phyloP scores from a whole-genome alignment of 768 basidiomycete species.

The Mycena rosella region DNA sequence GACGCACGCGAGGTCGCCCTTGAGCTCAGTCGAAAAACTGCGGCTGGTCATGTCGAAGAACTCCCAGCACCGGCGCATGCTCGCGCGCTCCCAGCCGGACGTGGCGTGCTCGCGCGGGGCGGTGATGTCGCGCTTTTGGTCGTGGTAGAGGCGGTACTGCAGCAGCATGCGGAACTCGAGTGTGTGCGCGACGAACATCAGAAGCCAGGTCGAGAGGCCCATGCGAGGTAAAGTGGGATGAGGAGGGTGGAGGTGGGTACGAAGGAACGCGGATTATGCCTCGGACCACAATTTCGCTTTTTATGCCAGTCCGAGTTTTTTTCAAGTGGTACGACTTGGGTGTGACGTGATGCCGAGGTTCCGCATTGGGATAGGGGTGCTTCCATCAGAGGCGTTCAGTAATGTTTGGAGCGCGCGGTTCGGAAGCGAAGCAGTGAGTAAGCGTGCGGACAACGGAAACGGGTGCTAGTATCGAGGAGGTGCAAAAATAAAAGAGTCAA shows the following conservation, averaged over 20 bases:
- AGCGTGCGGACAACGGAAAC: too few relatives aligned
- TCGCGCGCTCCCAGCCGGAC: constrained; percentile 87
- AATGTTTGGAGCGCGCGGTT: too few relatives aligned
- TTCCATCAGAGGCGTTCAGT: too few relatives aligned
- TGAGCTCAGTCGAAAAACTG: constrained; percentile 91
- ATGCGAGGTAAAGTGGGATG: too few relatives aligned
- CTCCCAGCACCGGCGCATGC: constrained; percentile 93
- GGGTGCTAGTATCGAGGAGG: too few relatives aligned
- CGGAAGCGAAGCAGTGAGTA: too few relatives aligned
- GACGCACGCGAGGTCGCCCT: constrained; percentile 92
- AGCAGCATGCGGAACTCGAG: constrained; percentile 86
- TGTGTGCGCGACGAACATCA: constrained; percentile 82
- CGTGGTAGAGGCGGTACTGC: constrained; percentile 87
- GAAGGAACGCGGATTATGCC: too few relatives aligned
- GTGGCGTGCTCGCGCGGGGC: constrained; percentile 77
- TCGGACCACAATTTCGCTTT: constrained; percentile 21
- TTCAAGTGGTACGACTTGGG: constrained; percentile 19
- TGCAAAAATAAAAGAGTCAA: too few relatives aligned
- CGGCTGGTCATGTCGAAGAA: constrained; percentile 91
- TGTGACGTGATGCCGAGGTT: too few relatives aligned
- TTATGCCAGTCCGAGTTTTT: neutral
- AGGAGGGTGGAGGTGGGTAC: too few relatives aligned
- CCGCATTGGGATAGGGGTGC: too few relatives aligned
- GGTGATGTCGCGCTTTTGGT: constrained; percentile 86
- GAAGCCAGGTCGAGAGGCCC: constrained; percentile 71